Conservation (phyloP, 2,329 filamentous ascomycete genomes). For the Exutisphaerella laricina region DNA sequence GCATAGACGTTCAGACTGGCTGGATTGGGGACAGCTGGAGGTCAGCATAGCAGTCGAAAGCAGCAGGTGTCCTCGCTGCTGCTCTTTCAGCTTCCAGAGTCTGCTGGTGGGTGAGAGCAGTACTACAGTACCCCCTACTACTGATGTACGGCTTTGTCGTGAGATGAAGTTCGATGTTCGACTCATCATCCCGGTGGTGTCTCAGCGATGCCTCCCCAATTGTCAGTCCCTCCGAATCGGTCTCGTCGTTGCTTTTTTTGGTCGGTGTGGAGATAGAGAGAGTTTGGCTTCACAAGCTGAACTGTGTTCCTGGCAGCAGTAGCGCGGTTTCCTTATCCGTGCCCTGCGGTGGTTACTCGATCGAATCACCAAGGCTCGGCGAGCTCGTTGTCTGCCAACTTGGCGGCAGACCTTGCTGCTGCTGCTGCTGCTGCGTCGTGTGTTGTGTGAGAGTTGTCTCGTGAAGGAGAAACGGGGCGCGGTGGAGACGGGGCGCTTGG, state of each 20-base stretch:
- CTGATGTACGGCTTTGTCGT: no score
- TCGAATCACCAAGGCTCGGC: slow-evolving; percentile 4
- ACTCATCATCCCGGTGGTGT: background rate
- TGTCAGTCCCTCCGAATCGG: background rate
- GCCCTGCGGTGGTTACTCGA: slow-evolving; percentile 1
- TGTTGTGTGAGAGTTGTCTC: background rate
- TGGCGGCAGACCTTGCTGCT: background rate
- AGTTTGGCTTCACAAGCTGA: no score
- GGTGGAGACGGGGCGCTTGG: no score
- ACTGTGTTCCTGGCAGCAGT: slow-evolving; percentile 8
- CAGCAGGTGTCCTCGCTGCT: no score
- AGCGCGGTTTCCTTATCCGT: slow-evolving; percentile 7
- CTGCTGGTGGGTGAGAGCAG: no score
- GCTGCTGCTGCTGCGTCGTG: background rate
- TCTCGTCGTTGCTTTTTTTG: background rate
- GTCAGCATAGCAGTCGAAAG: no score
- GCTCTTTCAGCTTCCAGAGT: no score
- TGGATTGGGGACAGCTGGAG: no score
- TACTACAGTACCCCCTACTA: no score
- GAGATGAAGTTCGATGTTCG: background rate
- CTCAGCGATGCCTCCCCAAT: background rate
- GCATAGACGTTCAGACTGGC: no score
- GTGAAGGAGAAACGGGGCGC: background rate
- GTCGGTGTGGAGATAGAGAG: slow-evolving; percentile 2
- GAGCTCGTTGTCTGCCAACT: background rate